A percentile compares a stretch with the other conserved stretches of the same genome.
Conservation (phyloP, 2,329 filamentous ascomycete genomes). For the Trichoderma semiorbis region DNA sequence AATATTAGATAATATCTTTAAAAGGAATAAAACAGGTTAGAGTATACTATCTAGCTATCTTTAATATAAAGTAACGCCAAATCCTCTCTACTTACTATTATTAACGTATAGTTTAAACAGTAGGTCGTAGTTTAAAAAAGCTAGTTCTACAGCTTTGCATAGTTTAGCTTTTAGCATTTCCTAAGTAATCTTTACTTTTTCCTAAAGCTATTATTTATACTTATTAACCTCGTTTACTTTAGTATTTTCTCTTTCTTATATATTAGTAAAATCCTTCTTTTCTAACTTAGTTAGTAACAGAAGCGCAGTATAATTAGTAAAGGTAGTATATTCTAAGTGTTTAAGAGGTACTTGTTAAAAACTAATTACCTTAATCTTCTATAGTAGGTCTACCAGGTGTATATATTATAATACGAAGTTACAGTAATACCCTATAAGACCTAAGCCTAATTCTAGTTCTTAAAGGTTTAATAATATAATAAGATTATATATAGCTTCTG, state of each 20-base stretch:
- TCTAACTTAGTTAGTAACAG: not conserved
- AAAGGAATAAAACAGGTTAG: not conserved
- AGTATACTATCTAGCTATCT: not conserved
- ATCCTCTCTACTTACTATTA: not conserved
- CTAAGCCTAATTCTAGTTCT: not conserved
- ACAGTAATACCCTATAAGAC: not conserved
- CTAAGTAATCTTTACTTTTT: not conserved
- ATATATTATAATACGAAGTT: not conserved
- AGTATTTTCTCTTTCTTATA: not conserved
- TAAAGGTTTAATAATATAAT: not conserved
- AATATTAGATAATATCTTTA: not conserved
- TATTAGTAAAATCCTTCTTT: not conserved
- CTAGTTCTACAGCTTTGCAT: not conserved
- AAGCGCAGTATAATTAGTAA: not conserved
- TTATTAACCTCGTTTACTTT: not conserved
- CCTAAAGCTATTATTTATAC: not conserved
- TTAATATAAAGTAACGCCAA: not conserved
- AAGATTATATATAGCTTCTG: not conserved
- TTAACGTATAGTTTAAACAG: not conserved
- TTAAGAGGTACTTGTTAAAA: not conserved
- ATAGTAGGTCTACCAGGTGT: not conserved
- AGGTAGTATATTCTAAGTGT: not conserved
- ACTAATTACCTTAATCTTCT: not conserved
- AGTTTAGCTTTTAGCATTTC: not conserved
- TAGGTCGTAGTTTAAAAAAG: not conserved